A percentile compares a stretch with the other conserved stretches of the same genome.
Evolutionary conservation across 2,329 filamentous ascomycete species (phyloP).

Genomic region (Trichocomaceae sp.): DNA sequence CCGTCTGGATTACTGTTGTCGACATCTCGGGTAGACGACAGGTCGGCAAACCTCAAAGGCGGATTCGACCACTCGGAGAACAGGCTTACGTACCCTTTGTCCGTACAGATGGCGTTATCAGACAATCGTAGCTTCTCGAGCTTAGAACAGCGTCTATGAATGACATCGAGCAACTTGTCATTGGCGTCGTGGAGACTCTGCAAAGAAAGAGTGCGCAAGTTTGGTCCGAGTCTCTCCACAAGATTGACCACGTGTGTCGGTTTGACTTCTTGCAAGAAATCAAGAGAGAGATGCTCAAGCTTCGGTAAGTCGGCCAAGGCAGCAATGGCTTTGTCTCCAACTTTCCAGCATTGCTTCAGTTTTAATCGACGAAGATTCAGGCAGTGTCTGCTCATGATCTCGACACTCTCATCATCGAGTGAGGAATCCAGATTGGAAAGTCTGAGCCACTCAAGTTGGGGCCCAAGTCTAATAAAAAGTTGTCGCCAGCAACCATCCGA

Average conservation of each 20-base stretch:
- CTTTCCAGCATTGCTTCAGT: slow-evolving; percentile 69
- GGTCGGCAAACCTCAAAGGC: slow-evolving; percentile 62
- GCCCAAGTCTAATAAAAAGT: slow-evolving; percentile 61
- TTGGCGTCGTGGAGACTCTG: slow-evolving; percentile 61
- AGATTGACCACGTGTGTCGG: slow-evolving; percentile 55
- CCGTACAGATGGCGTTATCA: slow-evolving; percentile 68
- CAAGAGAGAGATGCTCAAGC: slow-evolving; percentile 69
- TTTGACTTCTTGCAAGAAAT: slow-evolving; percentile 53
- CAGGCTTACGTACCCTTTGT: slow-evolving; percentile 63
- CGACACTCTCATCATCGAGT: slow-evolving; percentile 65
- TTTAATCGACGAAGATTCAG: slow-evolving; percentile 69
- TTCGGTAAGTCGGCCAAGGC: slow-evolving; percentile 56
- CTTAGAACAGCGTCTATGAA: slow-evolving; percentile 62
- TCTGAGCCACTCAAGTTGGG: slow-evolving; percentile 60
- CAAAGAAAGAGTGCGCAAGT: slow-evolving; percentile 71
- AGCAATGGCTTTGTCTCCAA: slow-evolving; percentile 60
- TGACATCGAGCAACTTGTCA: slow-evolving; percentile 61
- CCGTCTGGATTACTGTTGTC: slow-evolving; percentile 64
- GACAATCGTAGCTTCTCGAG: slow-evolving; percentile 75
- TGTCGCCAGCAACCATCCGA: slow-evolving; percentile 68
- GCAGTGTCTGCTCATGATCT: slow-evolving; percentile 57
- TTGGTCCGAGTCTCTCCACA: slow-evolving; percentile 55
- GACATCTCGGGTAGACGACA: slow-evolving; percentile 70
- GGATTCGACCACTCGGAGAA: slow-evolving; percentile 73
- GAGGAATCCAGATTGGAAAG: slow-evolving; percentile 79